These are phyloP conservation scores for Emmonsiellopsis sp. DNA, from an alignment of 2,329 filamentous ascomycete genomes.

Conservation along the genomic window DNA sequence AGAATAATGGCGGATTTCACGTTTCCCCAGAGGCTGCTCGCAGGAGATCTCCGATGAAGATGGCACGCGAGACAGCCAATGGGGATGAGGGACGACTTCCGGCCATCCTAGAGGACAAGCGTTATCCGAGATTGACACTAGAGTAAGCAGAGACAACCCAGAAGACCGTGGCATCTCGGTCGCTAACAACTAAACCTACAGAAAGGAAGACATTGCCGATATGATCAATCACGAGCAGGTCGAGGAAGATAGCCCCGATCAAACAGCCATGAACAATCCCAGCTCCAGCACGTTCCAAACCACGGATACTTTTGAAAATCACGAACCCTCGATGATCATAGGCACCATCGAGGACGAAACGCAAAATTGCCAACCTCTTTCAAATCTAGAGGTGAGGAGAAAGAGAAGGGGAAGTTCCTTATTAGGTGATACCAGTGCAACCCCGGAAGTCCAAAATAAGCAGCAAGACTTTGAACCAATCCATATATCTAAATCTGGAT, in stretches of 20 bases:
- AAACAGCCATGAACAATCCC: constrained; percentile 41
- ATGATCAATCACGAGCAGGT: constrained; percentile 17
- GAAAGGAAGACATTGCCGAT: constrained; percentile 26
- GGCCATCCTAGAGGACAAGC: constrained; percentile 51
- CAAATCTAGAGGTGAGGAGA: constrained; percentile 33
- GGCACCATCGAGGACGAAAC: constrained; percentile 15
- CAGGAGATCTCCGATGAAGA: constrained; percentile 10
- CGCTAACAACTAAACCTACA: constrained; percentile 13
- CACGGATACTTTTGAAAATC: constrained; percentile 31
- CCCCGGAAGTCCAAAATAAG: constrained; percentile 5
- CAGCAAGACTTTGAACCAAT: constrained; percentile 8
- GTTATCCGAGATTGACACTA: constrained; percentile 46
- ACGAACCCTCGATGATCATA: constrained; percentile 18
- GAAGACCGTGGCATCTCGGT: not conserved
- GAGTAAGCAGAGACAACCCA: constrained; percentile 33
- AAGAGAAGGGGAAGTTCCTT: constrained; percentile 43
- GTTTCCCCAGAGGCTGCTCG: constrained; percentile 5
- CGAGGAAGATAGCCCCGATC: constrained; percentile 21
- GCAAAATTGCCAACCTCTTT: constrained; percentile 24
- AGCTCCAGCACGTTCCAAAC: constrained; percentile 43
- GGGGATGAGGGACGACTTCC: constrained; percentile 37
- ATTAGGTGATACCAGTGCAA: constrained; percentile 25
- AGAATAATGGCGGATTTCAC: not conserved
- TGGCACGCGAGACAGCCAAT: not conserved
- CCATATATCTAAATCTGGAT: constrained; percentile 33